These are phyloP conservation scores for Trichophyton simii DNA, from an alignment of 2,329 filamentous ascomycete species.

Conservation along the genomic window DNA sequence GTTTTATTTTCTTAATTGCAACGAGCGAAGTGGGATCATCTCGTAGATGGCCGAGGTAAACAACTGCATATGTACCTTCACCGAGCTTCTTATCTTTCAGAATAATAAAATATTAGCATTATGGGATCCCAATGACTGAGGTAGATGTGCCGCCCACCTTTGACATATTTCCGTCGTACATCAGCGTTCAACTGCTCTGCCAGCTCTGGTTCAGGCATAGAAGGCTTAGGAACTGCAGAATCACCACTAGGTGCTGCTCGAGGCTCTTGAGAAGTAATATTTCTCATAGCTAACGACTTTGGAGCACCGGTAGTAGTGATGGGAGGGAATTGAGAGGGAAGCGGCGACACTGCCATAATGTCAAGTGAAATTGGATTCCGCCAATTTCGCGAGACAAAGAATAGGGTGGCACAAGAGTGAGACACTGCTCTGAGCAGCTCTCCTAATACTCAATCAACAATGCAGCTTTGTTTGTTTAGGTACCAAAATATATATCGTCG, in stretches of 20 bases:
- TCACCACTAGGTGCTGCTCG: slow-evolving; percentile 14
- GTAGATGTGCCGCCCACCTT: slow-evolving; percentile 44
- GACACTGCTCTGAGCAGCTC: background rate
- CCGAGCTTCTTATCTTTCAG: slow-evolving; percentile 69
- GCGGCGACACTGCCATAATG: slow-evolving; percentile 33
- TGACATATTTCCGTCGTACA: slow-evolving; percentile 79
- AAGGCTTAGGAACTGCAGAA: background rate
- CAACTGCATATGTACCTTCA: slow-evolving; percentile 92
- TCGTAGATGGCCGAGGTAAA: slow-evolving; percentile 75
- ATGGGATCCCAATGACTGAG: background rate
- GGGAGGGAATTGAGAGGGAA: slow-evolving; percentile 25
- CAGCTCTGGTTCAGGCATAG: slow-evolving; percentile 28
- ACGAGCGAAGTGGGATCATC: slow-evolving; percentile 60
- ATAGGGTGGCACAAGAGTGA: background rate
- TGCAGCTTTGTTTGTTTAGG: no score
- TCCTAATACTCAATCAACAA: no score
- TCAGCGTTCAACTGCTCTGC: slow-evolving; percentile 72
- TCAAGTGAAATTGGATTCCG: background rate
- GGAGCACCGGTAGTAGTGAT: slow-evolving; percentile 20
- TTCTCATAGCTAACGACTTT: slow-evolving; percentile 24
- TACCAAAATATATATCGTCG: background rate
- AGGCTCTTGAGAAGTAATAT: background rate
- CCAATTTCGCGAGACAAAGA: background rate
- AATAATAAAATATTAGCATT: background rate
- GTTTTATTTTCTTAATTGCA: slow-evolving; percentile 50